Conservation (phyloP, 371 early-diverging fungal species). For the Lichtheimia hyalospora region DNA sequence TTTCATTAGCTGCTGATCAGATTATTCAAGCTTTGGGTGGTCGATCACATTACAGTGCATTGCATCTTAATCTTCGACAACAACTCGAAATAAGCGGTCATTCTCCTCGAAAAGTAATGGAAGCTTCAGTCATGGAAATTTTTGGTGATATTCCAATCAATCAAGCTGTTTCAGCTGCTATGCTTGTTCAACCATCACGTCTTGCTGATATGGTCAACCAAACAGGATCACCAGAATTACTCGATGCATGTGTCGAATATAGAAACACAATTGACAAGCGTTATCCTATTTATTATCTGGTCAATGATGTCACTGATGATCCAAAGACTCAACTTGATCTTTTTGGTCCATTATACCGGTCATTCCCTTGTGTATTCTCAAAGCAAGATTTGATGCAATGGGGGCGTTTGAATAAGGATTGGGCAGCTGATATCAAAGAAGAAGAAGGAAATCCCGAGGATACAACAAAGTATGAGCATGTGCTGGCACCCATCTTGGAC, state of each 20-base stretch:
- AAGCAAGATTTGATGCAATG: slow-evolving; percentile 32
- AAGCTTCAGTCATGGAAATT: slow-evolving; percentile 35
- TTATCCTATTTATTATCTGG: slow-evolving; percentile 43
- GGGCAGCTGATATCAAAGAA: slow-evolving; percentile 11
- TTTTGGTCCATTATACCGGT: slow-evolving; percentile 31
- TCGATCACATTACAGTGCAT: slow-evolving; percentile 26
- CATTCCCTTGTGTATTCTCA: slow-evolving; percentile 43
- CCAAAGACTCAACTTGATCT: slow-evolving; percentile 36
- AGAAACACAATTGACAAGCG: slow-evolving; percentile 27
- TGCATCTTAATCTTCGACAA: slow-evolving; percentile 33
- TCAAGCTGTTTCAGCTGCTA: slow-evolving; percentile 43
- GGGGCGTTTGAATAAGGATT: slow-evolving; percentile 24
- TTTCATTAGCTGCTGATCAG: slow-evolving; percentile 22
- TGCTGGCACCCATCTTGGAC: slow-evolving; percentile 39
- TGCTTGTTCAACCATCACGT: slow-evolving; percentile 28
- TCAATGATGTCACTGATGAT: slow-evolving; percentile 28
- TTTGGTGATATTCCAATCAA: slow-evolving; percentile 52
- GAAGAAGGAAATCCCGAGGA: slow-evolving; percentile 1
- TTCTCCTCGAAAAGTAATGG: slow-evolving; percentile 22
- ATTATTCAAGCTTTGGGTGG: slow-evolving; percentile 36
- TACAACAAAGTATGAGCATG: slow-evolving; percentile 23
- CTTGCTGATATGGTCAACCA: slow-evolving; percentile 18
- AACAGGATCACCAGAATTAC: slow-evolving; percentile 18
- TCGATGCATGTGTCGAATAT: slow-evolving; percentile 44
- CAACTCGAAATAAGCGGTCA: slow-evolving; percentile 27